These are phyloP conservation scores for Grigorovia transvaalensis DNA, from an alignment of 805 yeast genomes.

Conservation along the genomic window DNA sequence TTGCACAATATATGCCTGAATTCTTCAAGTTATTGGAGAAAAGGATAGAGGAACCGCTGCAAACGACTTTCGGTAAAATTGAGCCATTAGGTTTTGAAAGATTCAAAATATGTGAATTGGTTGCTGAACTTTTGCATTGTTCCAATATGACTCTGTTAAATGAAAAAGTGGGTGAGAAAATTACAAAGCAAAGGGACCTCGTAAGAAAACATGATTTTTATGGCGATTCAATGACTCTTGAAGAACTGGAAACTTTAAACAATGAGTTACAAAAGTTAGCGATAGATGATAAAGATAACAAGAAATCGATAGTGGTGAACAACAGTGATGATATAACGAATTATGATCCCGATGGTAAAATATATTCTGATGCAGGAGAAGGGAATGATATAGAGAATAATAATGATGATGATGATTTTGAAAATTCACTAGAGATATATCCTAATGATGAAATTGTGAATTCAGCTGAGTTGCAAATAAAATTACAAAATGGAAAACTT, in stretches of 20 bases:
- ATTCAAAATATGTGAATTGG: slow-evolving; percentile 82
- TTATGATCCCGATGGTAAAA: slow-evolving; percentile 4
- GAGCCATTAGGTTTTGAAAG: slow-evolving; percentile 87
- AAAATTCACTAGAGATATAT: slow-evolving; percentile 6
- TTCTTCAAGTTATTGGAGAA: slow-evolving; percentile 51
- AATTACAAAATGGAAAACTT: slow-evolving; percentile 40
- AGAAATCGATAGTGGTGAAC: background rate
- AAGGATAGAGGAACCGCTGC: slow-evolving; percentile 23
- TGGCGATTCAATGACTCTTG: slow-evolving; percentile 7
- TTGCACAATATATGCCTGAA: slow-evolving; percentile 60
- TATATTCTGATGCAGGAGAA: slow-evolving; percentile 2
- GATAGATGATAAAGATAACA: background rate
- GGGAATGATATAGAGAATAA: slow-evolving; percentile 6
- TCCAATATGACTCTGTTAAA: slow-evolving; percentile 91
- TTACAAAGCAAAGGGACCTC: slow-evolving; percentile 59
- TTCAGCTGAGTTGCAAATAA: slow-evolving; percentile 20
- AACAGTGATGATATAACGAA: background rate
- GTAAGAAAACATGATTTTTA: slow-evolving; percentile 34
- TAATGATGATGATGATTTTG: slow-evolving; percentile 8
- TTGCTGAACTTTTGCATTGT: slow-evolving; percentile 90
- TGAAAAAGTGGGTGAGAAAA: slow-evolving; percentile 58
- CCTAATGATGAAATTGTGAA: slow-evolving; percentile 15
- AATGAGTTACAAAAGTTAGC: slow-evolving; percentile 1
- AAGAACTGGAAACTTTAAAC: background rate
- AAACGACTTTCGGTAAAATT: slow-evolving; percentile 40